Evolutionary conservation across 163 green algal genomes (phyloP).

Genomic region (Scenedesmus sp.): DNA sequence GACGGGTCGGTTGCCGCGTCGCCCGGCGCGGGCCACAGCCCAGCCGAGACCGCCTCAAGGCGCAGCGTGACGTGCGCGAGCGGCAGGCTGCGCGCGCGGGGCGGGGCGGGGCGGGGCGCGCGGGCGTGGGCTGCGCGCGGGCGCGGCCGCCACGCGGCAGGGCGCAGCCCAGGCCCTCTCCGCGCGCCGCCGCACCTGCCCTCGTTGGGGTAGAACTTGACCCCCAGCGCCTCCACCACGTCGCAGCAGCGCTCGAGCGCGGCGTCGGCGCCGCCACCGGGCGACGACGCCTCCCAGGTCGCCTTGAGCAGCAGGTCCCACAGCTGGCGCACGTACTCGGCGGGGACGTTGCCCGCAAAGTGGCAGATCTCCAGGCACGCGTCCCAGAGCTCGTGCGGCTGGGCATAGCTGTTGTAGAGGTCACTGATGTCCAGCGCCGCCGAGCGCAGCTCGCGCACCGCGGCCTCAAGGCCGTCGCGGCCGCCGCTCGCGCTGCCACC

Average conservation of each 20-base stretch:
- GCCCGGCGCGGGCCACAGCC: constrained; percentile 62
- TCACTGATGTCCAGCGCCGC: constrained; percentile 60
- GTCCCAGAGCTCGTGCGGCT: constrained; percentile 74
- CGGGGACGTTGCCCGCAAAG: constrained; percentile 67
- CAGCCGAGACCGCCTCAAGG: constrained; percentile 75
- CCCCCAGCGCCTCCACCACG: constrained; percentile 56
- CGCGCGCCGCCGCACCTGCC: constrained; percentile 42
- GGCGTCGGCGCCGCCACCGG: constrained; percentile 15
- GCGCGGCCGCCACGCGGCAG: neutral
- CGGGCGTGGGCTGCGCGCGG: neutral
- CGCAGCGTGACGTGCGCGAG: constrained; percentile 72
- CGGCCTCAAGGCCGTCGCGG: neutral
- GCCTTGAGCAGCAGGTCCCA: constrained; percentile 82
- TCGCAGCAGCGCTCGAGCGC: constrained; percentile 57
- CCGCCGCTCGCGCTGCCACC: no score
- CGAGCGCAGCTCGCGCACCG: constrained; percentile 21
- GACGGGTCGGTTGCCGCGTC: constrained; percentile 19
- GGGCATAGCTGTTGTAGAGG: constrained; percentile 87
- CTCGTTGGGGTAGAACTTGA: constrained; percentile 64
- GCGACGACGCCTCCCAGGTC: constrained; percentile 42
- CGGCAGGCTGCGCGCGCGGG: constrained; percentile 60
- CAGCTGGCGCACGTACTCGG: constrained; percentile 74
- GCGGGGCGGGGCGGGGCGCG: neutral
- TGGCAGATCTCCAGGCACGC: constrained; percentile 83
- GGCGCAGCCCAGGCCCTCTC: neutral